phyloP scores from a whole-genome alignment of 2,329 filamentous ascomycete genomes.

The Ascocoryne sarcoides region DNA sequence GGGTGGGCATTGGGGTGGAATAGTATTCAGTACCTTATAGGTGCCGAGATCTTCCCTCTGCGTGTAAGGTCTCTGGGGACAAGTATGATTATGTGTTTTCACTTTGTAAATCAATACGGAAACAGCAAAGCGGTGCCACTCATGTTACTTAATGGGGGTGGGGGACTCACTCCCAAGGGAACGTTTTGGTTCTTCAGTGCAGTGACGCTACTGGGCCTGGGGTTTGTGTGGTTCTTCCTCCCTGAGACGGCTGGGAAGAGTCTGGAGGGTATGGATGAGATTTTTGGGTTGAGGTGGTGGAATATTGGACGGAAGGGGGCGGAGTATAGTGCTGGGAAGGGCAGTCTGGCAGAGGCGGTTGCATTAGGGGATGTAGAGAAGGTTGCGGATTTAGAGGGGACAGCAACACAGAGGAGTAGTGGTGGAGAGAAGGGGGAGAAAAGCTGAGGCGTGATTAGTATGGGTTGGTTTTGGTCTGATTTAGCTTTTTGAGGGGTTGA shows the following conservation, averaged over 20 bases:
- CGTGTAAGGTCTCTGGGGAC: constrained; percentile 63
- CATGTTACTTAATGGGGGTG: constrained; percentile 49
- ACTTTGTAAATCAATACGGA: constrained; percentile 73
- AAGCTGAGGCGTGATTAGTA: no score
- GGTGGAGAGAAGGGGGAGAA: no score
- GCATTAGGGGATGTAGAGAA: constrained; percentile 35
- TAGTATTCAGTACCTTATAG: constrained; percentile 69
- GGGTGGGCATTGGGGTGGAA: constrained; percentile 70
- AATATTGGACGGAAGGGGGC: constrained; percentile 53
- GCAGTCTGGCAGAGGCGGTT: constrained; percentile 26
- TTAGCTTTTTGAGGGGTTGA: no score
- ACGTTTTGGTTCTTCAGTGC: constrained; percentile 71
- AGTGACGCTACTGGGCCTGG: constrained; percentile 57
- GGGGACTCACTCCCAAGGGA: constrained; percentile 45
- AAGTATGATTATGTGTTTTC: constrained; percentile 66
- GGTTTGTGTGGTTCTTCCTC: constrained; percentile 65
- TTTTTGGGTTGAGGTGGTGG: constrained; percentile 58
- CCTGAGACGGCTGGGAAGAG: constrained; percentile 62
- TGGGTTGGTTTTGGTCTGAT: no score
- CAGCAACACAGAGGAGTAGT: no score
- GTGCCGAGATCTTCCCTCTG: constrained; percentile 68
- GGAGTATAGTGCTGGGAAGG: constrained; percentile 33
- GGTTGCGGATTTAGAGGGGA: constrained; percentile 11
- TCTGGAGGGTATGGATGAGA: constrained; percentile 60
- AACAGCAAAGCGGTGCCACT: constrained; percentile 66